These are phyloP conservation scores for Hibiscus mutabilis DNA, from an alignment of 345 rosid genomes.

Conservation along the genomic window DNA sequence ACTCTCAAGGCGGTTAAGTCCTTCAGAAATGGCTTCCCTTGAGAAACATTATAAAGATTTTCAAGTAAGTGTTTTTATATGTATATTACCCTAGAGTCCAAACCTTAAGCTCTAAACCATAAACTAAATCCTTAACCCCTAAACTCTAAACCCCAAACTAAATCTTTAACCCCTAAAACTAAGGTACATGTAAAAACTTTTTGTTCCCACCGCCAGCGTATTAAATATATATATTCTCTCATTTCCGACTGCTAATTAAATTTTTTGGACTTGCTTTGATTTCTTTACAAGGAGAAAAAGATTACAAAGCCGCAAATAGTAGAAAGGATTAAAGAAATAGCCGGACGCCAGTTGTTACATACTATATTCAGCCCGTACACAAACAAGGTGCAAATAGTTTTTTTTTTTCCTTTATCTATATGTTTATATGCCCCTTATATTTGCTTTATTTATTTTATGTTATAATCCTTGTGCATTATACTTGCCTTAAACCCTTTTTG, in stretches of 20 bases:
- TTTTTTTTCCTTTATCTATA: background rate
- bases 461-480: background rate
- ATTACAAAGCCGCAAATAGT: background rate
- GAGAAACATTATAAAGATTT: background rate
- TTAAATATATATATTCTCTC: background rate
- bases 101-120: too few species aligned
- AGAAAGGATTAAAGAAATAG: background rate
- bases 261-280: background rate
- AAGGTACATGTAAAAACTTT: too few species aligned
- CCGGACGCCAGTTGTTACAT: background rate
- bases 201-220: too few species aligned
- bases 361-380: background rate
- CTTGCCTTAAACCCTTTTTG: background rate
- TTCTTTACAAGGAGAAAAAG: background rate
- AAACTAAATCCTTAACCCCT: too few species aligned
- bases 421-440: too few species aligned
- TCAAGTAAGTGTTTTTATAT: background rate
- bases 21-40: background rate
- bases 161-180: too few species aligned
- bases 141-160: too few species aligned
- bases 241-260: background rate
- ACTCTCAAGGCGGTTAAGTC: background rate
- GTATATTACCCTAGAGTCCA: too few species aligned
- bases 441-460: too few species aligned
- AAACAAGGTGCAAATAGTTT: background rate